Percentiles rank a stretch among this genome's conserved stretches.
Conservation (phyloP, 257 asterid species). For the Fraxinus americana region DNA sequence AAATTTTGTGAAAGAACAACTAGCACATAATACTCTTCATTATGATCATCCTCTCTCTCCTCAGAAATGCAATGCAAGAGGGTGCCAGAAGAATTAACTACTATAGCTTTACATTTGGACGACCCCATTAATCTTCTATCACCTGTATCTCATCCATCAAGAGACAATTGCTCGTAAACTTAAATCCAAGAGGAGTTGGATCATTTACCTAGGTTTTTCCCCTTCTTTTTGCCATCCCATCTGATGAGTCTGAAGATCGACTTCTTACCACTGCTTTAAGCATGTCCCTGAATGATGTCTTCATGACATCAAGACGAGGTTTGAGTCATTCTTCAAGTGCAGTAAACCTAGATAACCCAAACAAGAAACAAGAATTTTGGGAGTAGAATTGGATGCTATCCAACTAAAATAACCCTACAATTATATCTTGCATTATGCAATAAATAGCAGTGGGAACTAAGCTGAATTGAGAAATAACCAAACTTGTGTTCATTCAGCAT, state of each 20-base stretch:
- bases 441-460: not conserved
- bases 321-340: constrained; percentile 20
- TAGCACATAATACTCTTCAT: too few species aligned
- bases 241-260: constrained; percentile 28
- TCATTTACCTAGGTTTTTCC: constrained; percentile 57
- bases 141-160: constrained; percentile 61
- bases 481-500: not conserved
- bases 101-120: too few species aligned
- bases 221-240: constrained; percentile 47
- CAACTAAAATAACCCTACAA: not conserved
- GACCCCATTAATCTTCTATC: constrained; percentile 34
- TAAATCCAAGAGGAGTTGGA: constrained; percentile 55
- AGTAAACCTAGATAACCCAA: not conserved
- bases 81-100: too few species aligned
- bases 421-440: not conserved
- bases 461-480: not conserved
- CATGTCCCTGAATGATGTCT: constrained; percentile 93
- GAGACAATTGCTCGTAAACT: constrained; percentile 53
- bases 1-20: too few species aligned
- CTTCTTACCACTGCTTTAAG: constrained; percentile 76
- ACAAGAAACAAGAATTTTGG: not conserved
- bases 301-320: constrained; percentile 78
- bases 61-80: too few species aligned
- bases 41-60: too few species aligned
- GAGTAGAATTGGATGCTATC: constrained; percentile 3